Percentiles rank a stretch among this genome's conserved stretches.
Evolutionary conservation across 805 yeast genomes (phyloP).

Genomic region (Candida koratica): DNA sequence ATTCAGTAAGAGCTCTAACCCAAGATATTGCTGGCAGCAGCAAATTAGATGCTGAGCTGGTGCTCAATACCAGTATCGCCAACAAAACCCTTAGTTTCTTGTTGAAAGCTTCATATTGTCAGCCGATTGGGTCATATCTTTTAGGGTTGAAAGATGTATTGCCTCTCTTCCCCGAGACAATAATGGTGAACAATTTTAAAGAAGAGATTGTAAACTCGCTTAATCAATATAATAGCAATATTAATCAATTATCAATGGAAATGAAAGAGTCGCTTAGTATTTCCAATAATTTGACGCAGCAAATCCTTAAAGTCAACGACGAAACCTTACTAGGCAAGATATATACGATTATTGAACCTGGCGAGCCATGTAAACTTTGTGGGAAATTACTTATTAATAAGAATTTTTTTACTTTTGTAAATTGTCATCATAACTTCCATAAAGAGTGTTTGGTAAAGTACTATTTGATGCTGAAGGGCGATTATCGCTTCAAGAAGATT

Average conservation of each 20-base stretch:
- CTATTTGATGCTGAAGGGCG: conserved; percentile 56
- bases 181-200: conserved; percentile 76
- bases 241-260: conserved; percentile 63
- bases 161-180: conserved; percentile 80
- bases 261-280: conserved; percentile 71
- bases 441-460: conserved; percentile 75
- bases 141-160: conserved; percentile 75
- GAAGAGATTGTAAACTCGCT: conserved; percentile 79
- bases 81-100: conserved; percentile 25
- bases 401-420: conserved; percentile 75
- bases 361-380: conserved; percentile 77
- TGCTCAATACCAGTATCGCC: conserved; percentile 1
- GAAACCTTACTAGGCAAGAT: conserved; percentile 33
- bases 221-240: conserved; percentile 63
- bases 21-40: conserved; percentile 1
- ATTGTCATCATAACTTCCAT: conserved; percentile 84
- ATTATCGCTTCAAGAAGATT: conserved; percentile 60
- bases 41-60: too few relatives aligned
- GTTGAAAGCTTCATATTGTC: conserved; percentile 26
- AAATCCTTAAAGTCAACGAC: conserved; percentile 47
- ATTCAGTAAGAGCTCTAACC: conserved; percentile 15
- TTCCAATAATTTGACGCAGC: conserved; percentile 52
- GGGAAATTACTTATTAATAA: conserved; percentile 63
- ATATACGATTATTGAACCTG: conserved; percentile 71
- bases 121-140: conserved; percentile 23